Base-by-base conservation (phyloP, 1,139 yeast genomes). In the Kodamaea alishanica region DNA sequence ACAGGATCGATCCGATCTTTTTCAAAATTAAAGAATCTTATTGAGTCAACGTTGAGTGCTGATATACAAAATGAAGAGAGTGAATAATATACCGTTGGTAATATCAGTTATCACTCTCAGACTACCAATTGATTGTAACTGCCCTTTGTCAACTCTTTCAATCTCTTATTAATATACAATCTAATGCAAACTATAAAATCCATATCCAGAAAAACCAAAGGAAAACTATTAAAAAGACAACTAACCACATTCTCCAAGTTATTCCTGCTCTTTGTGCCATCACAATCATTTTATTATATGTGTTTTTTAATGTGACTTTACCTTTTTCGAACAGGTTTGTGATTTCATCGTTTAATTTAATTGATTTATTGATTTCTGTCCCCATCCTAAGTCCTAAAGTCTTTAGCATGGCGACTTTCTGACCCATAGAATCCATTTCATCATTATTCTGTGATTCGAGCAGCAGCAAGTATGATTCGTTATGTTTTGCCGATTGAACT, bases 191-290 rank as follows among this genome's bases (percentile, higher is more conserved):
- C 20, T 15, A 15, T 15, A 15, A 15, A 38, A 80, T 52, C 95
- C 96, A 85, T n/a, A 88, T 89, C 73, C 83, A 83, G 60, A 87
- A 79, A 61, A 89, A 90, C 55, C 84, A 67, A 44, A 85, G 48
- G 36, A 75, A 68, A 8, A 89, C 79, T 12, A 85, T 52, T 26
- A 60, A 63, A 58, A 87, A 83, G 44, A 89, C 79, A 9, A 69
- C 56, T 30, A 84, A 63, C 97, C 97, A 89, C 54, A 80, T 76
- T 51, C 79, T 77, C 79, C 94, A 79, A 43, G 86, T 73, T 33
- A 88, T 81, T 4, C 95, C 94, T 4, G 95, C 86, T 47, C 78
- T 71, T 55, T 83, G 80, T 41, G 95, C 90, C 90, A 89, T 86
- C 8, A 75, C 65, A 56, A 84, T 71, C 95, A 88, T 85, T 43